A percentile compares a stretch with the other conserved stretches of the same genome.
Evolutionary conservation across 2,329 filamentous ascomycete genomes (phyloP).

Genomic region (Fusarium mangiferae): DNA sequence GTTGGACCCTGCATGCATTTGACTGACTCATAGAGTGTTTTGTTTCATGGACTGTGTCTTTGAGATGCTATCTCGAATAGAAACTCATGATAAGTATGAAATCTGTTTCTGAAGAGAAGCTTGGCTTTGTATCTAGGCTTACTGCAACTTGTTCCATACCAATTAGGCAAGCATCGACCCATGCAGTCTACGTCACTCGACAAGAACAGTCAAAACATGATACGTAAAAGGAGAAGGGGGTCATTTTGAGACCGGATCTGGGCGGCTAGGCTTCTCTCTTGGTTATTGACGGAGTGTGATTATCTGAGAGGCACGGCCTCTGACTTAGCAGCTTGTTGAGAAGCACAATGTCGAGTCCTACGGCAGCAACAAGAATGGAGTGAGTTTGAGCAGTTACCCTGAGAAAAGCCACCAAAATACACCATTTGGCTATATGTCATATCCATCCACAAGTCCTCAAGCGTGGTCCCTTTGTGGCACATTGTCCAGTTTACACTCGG

Average conservation of each 20-base stretch:
- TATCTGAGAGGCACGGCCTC: neutral
- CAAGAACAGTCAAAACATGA: neutral
- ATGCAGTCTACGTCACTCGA: neutral
- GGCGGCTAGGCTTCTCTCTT: neutral
- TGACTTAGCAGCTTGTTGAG: neutral
- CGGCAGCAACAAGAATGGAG: accelerated
- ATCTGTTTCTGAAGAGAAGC: neutral
- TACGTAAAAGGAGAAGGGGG: neutral
- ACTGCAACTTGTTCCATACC: neutral
- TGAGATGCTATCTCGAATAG: neutral
- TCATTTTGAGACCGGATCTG: neutral
- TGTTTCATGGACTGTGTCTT: neutral
- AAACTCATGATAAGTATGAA: accelerated
- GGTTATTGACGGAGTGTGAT: no score
- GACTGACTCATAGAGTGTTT: conserved; percentile 25
- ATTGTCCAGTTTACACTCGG: neutral
- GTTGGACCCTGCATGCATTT: conserved; percentile 19
- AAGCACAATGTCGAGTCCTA: neutral
- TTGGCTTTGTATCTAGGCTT: neutral
- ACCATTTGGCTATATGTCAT: no score
- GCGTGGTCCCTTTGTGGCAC: neutral
- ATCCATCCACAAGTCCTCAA: neutral
- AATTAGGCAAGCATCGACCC: neutral
- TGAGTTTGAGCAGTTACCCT: neutral
- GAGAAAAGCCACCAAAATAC: no score